These are phyloP conservation scores for Teratosphaeria viscida DNA, from an alignment of 2,329 filamentous ascomycete species.

Conservation along the genomic window DNA sequence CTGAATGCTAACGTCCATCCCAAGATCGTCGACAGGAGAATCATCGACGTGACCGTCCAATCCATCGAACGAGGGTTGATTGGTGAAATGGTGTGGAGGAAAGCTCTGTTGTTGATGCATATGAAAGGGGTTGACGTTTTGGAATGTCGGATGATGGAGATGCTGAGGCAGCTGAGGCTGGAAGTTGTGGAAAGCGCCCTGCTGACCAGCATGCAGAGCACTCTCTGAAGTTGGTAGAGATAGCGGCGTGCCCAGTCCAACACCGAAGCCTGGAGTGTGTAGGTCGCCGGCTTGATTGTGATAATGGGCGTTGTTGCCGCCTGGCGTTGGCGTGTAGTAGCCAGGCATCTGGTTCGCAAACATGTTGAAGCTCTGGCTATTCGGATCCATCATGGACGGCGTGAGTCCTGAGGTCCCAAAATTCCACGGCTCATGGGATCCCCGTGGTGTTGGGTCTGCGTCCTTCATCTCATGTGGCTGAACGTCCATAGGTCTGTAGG, in stretches of 20 bases:
- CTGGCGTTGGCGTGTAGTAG: constrained; percentile 82
- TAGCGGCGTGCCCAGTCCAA: constrained; percentile 70
- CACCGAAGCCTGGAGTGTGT: constrained; percentile 60
- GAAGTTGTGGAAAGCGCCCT: constrained; percentile 55
- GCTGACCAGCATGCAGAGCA: constrained; percentile 48
- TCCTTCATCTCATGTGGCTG: constrained; percentile 47
- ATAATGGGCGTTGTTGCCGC: constrained; percentile 68
- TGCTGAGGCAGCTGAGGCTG: constrained; percentile 50
- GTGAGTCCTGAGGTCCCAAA: constrained; percentile 49
- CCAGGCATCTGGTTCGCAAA: constrained; percentile 72
- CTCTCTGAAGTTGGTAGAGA: constrained; percentile 66
- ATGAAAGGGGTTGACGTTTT: constrained; percentile 61
- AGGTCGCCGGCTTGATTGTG: constrained; percentile 74
- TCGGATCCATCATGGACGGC: constrained; percentile 77
- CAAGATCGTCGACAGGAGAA: constrained; percentile 50
- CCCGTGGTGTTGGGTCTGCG: constrained; percentile 72
- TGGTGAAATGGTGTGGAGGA: constrained; percentile 69
- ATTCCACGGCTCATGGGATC: constrained; percentile 69
- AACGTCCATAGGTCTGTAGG: constrained; percentile 12
- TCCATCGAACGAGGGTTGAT: constrained; percentile 68
- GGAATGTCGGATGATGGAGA: constrained; percentile 42
- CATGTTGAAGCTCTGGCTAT: constrained; percentile 66
- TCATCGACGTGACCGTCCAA: constrained; percentile 57
- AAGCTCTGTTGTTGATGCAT: constrained; percentile 46
- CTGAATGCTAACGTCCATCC: constrained; percentile 46